These are phyloP conservation scores for Saitozyma podzolica DNA, from an alignment of 768 basidiomycete species.

Conservation along the genomic window DNA sequence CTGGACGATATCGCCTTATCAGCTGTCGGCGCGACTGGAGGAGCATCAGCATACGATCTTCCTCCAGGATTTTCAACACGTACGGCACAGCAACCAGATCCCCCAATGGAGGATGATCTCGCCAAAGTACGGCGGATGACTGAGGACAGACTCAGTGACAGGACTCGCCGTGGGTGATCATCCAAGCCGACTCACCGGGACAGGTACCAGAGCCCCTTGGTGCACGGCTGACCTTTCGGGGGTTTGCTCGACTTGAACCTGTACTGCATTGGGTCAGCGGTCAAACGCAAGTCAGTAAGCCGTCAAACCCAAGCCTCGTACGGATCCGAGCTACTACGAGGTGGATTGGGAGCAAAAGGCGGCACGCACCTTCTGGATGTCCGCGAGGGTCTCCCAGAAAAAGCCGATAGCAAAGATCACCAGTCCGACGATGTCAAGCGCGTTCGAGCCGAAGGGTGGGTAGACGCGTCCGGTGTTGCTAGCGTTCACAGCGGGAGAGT, in stretches of 20 bases:
- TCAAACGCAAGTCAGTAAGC: background rate
- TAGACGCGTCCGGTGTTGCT: constrained; percentile 56
- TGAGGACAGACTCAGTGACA: constrained; percentile 13
- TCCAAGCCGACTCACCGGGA: constrained; percentile 17
- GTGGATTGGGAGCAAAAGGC: no score
- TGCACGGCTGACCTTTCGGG: constrained; percentile 59
- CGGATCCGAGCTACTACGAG: no score
- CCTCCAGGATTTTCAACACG: constrained; percentile 1
- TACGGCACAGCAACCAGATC: constrained; percentile 36
- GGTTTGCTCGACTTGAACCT: constrained; percentile 59
- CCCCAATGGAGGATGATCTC: constrained; percentile 58
- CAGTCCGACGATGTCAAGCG: constrained; percentile 63
- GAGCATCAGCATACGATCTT: background rate
- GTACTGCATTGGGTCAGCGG: constrained; percentile 48
- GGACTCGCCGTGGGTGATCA: background rate
- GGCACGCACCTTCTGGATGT: constrained; percentile 58
- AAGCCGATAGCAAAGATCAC: constrained; percentile 65
- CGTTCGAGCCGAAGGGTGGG: constrained; percentile 63
- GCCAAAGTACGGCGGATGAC: constrained; percentile 72
- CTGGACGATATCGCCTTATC: constrained; percentile 56
- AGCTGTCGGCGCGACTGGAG: constrained; percentile 62
- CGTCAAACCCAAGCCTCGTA: background rate
- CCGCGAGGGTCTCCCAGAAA: constrained; percentile 61
- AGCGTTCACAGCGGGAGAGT: constrained; percentile 67
- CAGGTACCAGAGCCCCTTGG: constrained; percentile 50